Conservation (phyloP, 202 grass and related monocot species). For the Elaeis oleifera region DNA sequence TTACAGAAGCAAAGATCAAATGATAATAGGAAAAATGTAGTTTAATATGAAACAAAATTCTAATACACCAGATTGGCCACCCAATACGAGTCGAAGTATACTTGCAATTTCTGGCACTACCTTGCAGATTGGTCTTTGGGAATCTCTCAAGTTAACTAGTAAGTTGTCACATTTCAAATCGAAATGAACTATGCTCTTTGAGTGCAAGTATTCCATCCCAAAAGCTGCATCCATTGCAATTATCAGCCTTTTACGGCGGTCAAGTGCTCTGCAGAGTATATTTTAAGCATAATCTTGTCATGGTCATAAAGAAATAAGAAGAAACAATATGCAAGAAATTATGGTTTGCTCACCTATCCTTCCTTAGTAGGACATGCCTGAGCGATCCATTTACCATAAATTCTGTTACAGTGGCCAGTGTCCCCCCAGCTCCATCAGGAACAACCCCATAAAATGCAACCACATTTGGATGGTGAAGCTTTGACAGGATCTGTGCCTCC, state of each 20-base stretch:
- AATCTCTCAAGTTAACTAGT: slow-evolving; percentile 86
- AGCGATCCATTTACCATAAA: slow-evolving; percentile 98
- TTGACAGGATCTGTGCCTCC: slow-evolving; percentile 90
- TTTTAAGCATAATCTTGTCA: slow-evolving; percentile 18
- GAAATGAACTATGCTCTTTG: slow-evolving; percentile 97
- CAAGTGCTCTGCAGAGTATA: slow-evolving; percentile 45
- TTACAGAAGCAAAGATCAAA: too few relatives aligned
- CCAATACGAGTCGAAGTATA: too few relatives aligned
- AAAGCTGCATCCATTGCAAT: slow-evolving; percentile 99
- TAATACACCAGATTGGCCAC: too few relatives aligned
- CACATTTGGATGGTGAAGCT: slow-evolving; percentile 95
- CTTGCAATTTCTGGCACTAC: slow-evolving; percentile 28
- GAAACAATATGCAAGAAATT: slow-evolving; percentile 9
- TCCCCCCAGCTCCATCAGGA: slow-evolving; percentile 87
- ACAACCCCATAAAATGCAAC: slow-evolving; percentile 95
- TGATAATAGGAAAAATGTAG: too few relatives aligned
- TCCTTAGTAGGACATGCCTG: slow-evolving; percentile 74
- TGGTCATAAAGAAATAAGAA: slow-evolving; percentile 8
- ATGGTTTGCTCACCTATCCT: slow-evolving; percentile 57
- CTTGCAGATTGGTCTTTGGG: slow-evolving; percentile 98
- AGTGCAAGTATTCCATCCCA: slow-evolving; percentile 96
- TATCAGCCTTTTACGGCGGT: slow-evolving; percentile 77
- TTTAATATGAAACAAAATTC: too few relatives aligned
- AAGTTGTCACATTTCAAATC: slow-evolving; percentile 97
- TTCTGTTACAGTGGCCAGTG: slow-evolving; percentile 85